Base-by-base conservation (phyloP, 1,139 yeast genomes). In the Zygosaccharomyces sapae region DNA sequence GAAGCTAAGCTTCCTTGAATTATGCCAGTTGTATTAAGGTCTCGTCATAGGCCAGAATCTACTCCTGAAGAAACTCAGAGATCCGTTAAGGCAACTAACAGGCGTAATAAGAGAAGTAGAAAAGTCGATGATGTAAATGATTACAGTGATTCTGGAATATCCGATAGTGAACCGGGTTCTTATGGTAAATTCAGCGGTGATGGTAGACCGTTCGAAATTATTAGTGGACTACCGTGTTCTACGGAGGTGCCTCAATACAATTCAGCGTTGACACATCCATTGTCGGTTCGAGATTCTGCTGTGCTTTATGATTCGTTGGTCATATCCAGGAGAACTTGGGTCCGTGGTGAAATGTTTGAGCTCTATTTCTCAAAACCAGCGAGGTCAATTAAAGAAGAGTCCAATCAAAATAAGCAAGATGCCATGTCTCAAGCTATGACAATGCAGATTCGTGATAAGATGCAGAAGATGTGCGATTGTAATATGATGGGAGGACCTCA, bases 391-490 rank as follows among this genome's bases (percentile, higher is more conserved):
- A 50, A 51, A 35, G 58, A 55, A 33, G 45, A 37, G n/a, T 30
- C 46, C 8, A 34, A 19, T 8, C 45, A 35, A 8, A 39, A 20
- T 10, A 38, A 38, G 20, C 43, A 25, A 9, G 48, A 49, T 16
- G 42, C 41, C 24, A 31, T 44, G 3, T 24, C 50, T 6, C 46
- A 41, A 30, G 43, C 49, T 2, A 44, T 44, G 46, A 44, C 45
- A 10, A 66, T 10, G 74, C 83, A 33, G 71, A 66, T 68, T 5
- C 73, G 95, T 55, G 97, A 92, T 56, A 83, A 83, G 45, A 89
- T 90, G 96, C 86, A 88, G 49, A 88, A 88, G 62, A 70, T 92
- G 49, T 80, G 94, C 58, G 97, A 90, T 56, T 81, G 90, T 48
- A 69, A 73, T 0, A 67, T 89, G 70, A 72, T 74, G 4, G 73